These are phyloP conservation scores for Cercospora beticola DNA, from an alignment of 2,329 filamentous ascomycete species.

Conservation along the genomic window DNA sequence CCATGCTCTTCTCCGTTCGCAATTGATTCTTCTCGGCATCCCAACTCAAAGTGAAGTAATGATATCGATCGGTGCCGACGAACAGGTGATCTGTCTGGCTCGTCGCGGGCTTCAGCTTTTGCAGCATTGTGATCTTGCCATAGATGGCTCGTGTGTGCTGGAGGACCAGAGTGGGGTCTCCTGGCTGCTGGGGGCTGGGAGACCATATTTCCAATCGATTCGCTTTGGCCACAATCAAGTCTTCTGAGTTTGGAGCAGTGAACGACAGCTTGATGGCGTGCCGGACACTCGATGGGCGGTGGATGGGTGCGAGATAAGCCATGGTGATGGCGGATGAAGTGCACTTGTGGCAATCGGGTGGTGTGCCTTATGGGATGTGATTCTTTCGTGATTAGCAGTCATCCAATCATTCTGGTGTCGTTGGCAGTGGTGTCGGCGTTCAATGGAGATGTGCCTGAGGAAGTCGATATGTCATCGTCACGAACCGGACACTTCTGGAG, in stretches of 20 bases:
- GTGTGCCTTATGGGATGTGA: neutral
- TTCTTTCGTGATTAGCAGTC: neutral
- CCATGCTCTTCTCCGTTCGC: conserved; percentile 58
- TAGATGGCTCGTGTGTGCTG: conserved; percentile 72
- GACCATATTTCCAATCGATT: conserved; percentile 85
- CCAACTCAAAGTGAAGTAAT: conserved; percentile 91
- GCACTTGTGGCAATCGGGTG: conserved; percentile 6
- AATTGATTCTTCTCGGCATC: conserved; percentile 58
- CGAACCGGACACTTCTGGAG: conserved; percentile 1
- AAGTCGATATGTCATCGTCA: neutral
- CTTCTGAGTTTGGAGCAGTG: conserved; percentile 71
- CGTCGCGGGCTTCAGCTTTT: conserved; percentile 73
- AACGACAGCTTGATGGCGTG: conserved; percentile 82
- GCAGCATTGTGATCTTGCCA: conserved; percentile 81
- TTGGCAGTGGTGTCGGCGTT: neutral
- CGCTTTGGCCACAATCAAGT: conserved; percentile 80
- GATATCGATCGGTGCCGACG: conserved; percentile 82
- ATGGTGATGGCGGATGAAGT: conserved; percentile 51
- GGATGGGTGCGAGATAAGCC: conserved; percentile 93
- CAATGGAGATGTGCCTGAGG: neutral
- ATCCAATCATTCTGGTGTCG: neutral
- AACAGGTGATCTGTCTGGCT: conserved; percentile 81
- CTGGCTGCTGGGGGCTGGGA: conserved; percentile 46
- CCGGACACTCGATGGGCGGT: conserved; percentile 84
- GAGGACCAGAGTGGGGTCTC: conserved; percentile 60